phyloP scores from a whole-genome alignment of 2,329 filamentous ascomycete genomes.

The Magnaporthiopsis poae region DNA sequence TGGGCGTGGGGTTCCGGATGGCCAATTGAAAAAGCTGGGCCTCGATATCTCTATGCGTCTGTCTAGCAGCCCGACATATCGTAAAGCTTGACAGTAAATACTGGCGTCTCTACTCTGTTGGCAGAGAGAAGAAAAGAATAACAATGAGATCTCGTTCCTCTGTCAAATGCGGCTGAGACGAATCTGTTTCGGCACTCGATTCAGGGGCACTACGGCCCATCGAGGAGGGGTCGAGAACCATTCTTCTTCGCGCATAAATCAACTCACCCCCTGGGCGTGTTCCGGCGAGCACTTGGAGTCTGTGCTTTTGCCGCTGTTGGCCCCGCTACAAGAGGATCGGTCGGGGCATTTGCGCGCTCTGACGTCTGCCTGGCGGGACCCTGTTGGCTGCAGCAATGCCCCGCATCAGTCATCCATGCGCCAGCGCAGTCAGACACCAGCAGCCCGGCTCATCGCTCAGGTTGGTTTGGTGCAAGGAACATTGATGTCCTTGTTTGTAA shows the following conservation, averaged over 20 bases:
- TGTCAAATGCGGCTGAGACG: not conserved
- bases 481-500: not conserved
- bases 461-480: not conserved
- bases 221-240: not conserved
- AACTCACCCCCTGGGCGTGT: not conserved
- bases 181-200: not conserved
- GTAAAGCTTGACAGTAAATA: not conserved
- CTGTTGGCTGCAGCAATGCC: not conserved
- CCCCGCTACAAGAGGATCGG: not conserved
- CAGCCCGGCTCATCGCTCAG: not conserved
- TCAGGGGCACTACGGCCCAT: not conserved
- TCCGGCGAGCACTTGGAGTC: too few relatives aligned
- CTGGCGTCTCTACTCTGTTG: not conserved
- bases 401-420: not conserved
- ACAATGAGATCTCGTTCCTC: not conserved
- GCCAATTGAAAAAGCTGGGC: not conserved
- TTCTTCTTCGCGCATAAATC: not conserved
- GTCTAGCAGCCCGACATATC: not conserved
- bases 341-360: not conserved
- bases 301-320: too few relatives aligned
- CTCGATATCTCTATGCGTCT: not conserved
- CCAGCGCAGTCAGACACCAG: not conserved
- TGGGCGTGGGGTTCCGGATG: too few relatives aligned
- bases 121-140: too few relatives aligned
- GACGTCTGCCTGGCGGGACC: not conserved